Percentiles rank a stretch among this genome's conserved stretches.
phyloP scores from a whole-genome alignment of 2,329 filamentous ascomycete species.

The Amphichorda felina region DNA sequence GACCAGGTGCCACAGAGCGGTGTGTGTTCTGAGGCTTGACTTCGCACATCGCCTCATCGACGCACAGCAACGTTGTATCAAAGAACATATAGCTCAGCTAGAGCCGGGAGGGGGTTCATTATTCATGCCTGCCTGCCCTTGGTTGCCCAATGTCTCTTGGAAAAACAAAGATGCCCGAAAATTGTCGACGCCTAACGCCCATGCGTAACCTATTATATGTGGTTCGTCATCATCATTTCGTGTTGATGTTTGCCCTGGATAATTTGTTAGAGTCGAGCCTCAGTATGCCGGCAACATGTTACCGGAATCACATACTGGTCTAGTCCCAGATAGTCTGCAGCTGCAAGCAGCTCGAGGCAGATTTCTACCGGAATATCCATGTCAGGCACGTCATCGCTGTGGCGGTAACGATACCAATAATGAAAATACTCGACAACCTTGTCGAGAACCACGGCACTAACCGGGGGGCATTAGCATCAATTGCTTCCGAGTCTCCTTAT shows the following conservation, averaged over 20 bases:
- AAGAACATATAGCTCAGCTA: too few species aligned
- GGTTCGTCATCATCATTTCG: conserved; percentile 15
- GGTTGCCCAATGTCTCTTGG: background rate
- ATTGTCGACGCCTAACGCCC: conserved; percentile 1
- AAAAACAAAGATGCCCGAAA: background rate
- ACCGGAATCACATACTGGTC: conserved; percentile 31
- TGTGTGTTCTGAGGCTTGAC: too few species aligned
- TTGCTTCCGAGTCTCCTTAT: background rate
- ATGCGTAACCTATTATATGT: background rate
- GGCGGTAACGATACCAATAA: conserved; percentile 64
- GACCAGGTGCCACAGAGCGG: background rate
- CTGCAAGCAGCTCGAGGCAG: conserved; percentile 66
- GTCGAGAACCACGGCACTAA: conserved; percentile 44
- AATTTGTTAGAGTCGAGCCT: conserved; percentile 17
- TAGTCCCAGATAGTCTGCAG: conserved; percentile 64
- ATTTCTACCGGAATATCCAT: conserved; percentile 73
- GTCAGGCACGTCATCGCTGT: conserved; percentile 62
- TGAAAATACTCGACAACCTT: conserved; percentile 77
- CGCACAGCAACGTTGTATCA: too few species aligned
- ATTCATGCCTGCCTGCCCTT: background rate
- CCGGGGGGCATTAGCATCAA: background rate
- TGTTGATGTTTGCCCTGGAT: conserved; percentile 23
- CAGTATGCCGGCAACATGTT: conserved; percentile 1
- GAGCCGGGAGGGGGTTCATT: background rate
- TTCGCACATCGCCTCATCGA: too few species aligned